A percentile compares a stretch with the other conserved stretches of the same genome.
Conservation (phyloP, 345 rosid species). For the Corymbia maculata region DNA sequence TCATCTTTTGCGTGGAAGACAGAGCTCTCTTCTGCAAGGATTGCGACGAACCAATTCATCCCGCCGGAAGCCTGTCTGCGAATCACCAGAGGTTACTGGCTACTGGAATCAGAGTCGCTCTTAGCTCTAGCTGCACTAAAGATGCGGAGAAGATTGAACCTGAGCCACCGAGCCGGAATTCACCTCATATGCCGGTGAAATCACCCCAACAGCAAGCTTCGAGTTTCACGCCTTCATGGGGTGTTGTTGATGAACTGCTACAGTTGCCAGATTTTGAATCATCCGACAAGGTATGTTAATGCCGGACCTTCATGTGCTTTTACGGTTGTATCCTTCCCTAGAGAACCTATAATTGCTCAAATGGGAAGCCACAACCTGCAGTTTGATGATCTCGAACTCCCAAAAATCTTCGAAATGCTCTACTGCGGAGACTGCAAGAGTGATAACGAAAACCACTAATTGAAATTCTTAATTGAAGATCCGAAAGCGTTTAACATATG, state of each 20-base stretch:
- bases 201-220: conserved; percentile 36
- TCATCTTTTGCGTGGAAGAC: conserved; percentile 96
- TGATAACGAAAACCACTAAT: not conserved
- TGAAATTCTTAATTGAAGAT: not conserved
- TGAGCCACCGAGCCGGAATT: conserved; percentile 61
- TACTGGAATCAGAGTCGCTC: conserved; percentile 82
- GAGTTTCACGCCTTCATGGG: conserved; percentile 49
- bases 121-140: conserved; percentile 47
- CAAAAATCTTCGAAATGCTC: not conserved
- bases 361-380: not conserved
- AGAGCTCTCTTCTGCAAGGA: conserved; percentile 87
- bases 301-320: not conserved
- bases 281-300: conserved; percentile 43
- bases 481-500: not conserved
- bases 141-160: conserved; percentile 38
- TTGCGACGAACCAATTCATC: conserved; percentile 82
- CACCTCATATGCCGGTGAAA: conserved; percentile 27
- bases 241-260: conserved; percentile 67
- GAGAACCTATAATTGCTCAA: not conserved
- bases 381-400: not conserved
- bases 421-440: not conserved
- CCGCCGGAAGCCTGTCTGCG: conserved; percentile 61
- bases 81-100: conserved; percentile 90
- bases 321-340: not conserved
- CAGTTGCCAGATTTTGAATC: conserved; percentile 65